Conservation (phyloP, 495 filamentous ascomycete species). For the Collariella sp. region DNA sequence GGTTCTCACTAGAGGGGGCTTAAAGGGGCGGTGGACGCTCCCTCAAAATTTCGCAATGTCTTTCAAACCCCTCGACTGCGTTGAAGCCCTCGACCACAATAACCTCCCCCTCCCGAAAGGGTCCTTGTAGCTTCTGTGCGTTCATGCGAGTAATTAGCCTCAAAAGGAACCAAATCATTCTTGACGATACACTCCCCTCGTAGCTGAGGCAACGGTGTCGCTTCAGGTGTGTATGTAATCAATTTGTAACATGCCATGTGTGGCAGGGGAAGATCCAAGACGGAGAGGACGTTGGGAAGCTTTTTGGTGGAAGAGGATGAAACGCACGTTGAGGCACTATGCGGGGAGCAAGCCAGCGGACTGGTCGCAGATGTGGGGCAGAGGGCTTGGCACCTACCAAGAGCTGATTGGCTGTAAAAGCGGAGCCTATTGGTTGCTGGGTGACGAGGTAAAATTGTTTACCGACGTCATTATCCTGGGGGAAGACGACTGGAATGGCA, state of each 20-base stretch:
- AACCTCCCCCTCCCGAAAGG: no score
- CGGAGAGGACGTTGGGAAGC: no score
- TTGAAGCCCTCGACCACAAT: no score
- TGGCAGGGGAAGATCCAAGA: not conserved
- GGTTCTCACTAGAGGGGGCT: no score
- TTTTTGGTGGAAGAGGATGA: not conserved
- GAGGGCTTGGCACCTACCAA: not conserved
- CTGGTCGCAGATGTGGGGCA: not conserved
- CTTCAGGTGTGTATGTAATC: constrained; percentile 8
- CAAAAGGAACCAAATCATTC: no score
- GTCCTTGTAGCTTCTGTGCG: no score
- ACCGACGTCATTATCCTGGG: constrained; percentile 12
- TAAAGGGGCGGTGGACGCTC: no score
- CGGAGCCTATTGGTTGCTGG: constrained; percentile 11
- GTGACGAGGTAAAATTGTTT: constrained; percentile 8
- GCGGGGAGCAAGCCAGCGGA: not conserved
- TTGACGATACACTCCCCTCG: no score
- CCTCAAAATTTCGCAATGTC: no score
- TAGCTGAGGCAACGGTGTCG: not conserved
- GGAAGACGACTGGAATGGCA: not conserved
- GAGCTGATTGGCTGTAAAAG: not conserved
- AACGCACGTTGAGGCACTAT: not conserved
- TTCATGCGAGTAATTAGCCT: no score
- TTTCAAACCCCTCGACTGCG: no score
- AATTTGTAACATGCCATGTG: constrained; percentile 12